phyloP scores from a whole-genome alignment of 2,329 filamentous ascomycete species.

The Arthrobotrys conoides region DNA sequence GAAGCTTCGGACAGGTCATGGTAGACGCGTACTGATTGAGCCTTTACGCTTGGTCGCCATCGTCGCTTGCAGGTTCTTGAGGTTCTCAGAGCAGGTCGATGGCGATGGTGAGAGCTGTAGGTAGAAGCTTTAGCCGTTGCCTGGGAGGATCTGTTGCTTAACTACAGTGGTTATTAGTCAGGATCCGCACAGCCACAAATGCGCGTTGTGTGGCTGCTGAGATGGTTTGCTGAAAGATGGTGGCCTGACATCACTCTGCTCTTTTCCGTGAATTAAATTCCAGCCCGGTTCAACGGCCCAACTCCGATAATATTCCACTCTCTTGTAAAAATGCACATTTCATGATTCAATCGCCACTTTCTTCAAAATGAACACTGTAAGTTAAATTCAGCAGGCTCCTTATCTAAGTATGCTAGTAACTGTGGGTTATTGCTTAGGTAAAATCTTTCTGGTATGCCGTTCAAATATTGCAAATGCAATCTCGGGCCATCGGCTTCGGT shows the following conservation, averaged over 20 bases:
- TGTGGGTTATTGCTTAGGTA: conserved; percentile 70
- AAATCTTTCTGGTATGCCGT: conserved; percentile 76
- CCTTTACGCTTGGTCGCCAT: conserved; percentile 61
- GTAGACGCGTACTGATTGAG: conserved; percentile 48
- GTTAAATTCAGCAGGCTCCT: conserved; percentile 62
- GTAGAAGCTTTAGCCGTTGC: neutral
- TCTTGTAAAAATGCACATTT: conserved; percentile 30
- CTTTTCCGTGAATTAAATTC: conserved; percentile 30
- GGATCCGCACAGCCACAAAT: conserved; percentile 25
- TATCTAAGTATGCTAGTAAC: conserved; percentile 41
- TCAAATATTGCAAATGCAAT: conserved; percentile 25
- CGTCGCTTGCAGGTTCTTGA: conserved; percentile 33
- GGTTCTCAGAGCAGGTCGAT: conserved; percentile 27
- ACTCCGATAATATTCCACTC: conserved; percentile 2
- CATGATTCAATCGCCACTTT: conserved; percentile 11
- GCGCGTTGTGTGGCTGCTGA: conserved; percentile 45
- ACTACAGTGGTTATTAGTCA: neutral
- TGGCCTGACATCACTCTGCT: conserved; percentile 56
- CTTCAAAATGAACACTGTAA: conserved; percentile 73
- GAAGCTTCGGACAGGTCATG: neutral
- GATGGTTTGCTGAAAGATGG: neutral
- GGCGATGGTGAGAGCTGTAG: conserved; percentile 19
- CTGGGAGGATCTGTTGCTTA: conserved; percentile 30
- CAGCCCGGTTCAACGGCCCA: conserved; percentile 17
- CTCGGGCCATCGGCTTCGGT: conserved; percentile 53